phyloP scores from a whole-genome alignment of 441 rosid genomes.

The Aleurites moluccanus region DNA sequence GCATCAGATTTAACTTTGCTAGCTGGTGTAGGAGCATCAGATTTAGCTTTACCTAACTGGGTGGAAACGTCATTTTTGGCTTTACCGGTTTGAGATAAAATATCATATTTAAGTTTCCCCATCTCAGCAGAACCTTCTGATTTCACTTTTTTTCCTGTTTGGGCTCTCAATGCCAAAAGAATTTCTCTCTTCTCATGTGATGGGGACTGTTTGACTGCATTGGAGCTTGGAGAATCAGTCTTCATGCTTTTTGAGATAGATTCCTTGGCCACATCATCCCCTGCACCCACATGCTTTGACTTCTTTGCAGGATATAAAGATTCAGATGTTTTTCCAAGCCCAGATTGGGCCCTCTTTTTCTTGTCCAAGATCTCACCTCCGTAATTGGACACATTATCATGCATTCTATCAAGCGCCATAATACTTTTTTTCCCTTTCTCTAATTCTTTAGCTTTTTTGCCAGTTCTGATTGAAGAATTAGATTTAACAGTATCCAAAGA shows the following conservation, averaged over 20 bases:
- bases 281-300: constrained; percentile 40
- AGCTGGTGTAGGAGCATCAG: constrained; percentile 18
- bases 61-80: constrained; percentile 26
- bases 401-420: constrained; percentile 39
- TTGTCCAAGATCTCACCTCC: constrained; percentile 38
- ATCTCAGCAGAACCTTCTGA: constrained; percentile 20
- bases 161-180: constrained; percentile 51
- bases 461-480: constrained; percentile 29
- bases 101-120: constrained; percentile 31
- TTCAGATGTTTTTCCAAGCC: constrained; percentile 37
- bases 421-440: constrained; percentile 33
- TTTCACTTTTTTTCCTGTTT: constrained; percentile 20
- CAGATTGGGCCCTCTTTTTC: constrained; percentile 50
- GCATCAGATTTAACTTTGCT: constrained; percentile 34
- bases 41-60: constrained; percentile 19
- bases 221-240: constrained; percentile 36
- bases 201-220: constrained; percentile 33
- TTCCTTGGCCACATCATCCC: constrained; percentile 36
- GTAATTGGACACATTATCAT: constrained; percentile 29
- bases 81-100: constrained; percentile 25
- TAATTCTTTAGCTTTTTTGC: constrained; percentile 40
- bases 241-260: constrained; percentile 28
- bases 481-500: constrained; percentile 31
- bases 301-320: constrained; percentile 53
- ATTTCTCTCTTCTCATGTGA: constrained; percentile 37